These are phyloP conservation scores for Chlorella sorokiniana DNA, from an alignment of 139 green algal species.

Conservation along the genomic window DNA sequence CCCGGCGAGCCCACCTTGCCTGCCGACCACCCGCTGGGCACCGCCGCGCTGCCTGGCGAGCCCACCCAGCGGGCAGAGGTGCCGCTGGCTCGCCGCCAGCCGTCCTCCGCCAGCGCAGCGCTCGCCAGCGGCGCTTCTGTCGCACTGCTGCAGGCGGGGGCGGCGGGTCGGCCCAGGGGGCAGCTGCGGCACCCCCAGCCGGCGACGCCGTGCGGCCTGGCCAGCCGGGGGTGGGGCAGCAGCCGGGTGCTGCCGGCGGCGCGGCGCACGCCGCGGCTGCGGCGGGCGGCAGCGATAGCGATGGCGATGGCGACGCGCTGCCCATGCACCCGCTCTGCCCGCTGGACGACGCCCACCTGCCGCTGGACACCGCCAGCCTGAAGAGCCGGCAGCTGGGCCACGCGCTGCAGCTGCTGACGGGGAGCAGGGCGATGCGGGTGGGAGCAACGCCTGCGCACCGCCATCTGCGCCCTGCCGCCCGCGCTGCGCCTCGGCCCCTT, in stretches of 20 bases:
- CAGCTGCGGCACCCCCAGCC: too few relatives aligned
- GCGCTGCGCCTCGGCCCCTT: too few relatives aligned
- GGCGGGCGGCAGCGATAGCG: background rate
- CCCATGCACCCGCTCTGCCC: conserved; percentile 65
- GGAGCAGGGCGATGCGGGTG: conserved; percentile 11
- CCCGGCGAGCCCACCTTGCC: conserved; percentile 9
- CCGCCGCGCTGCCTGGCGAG: background rate
- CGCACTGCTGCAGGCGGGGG: background rate
- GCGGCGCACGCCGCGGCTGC: background rate
- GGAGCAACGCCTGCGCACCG: background rate
- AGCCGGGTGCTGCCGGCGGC: background rate
- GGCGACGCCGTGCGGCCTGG: too few relatives aligned
- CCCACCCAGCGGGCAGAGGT: background rate
- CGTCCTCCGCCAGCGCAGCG: background rate
- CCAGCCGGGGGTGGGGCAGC: background rate
- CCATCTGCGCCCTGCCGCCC: too few relatives aligned
- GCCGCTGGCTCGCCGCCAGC: background rate
- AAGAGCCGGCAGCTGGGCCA: conserved; percentile 59
- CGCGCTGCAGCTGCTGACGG: conserved; percentile 41
- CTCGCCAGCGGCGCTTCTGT: background rate
- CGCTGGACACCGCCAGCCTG: conserved; percentile 58
- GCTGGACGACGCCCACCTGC: conserved; percentile 63
- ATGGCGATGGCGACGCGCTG: conserved; percentile 1
- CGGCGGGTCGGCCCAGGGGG: background rate
- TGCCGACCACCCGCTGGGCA: background rate